Percentiles rank a stretch among this genome's conserved stretches.
These are phyloP conservation scores for Euphorbia schlechtendalii DNA, from an alignment of 441 rosid genomes.

Conservation along the genomic window DNA sequence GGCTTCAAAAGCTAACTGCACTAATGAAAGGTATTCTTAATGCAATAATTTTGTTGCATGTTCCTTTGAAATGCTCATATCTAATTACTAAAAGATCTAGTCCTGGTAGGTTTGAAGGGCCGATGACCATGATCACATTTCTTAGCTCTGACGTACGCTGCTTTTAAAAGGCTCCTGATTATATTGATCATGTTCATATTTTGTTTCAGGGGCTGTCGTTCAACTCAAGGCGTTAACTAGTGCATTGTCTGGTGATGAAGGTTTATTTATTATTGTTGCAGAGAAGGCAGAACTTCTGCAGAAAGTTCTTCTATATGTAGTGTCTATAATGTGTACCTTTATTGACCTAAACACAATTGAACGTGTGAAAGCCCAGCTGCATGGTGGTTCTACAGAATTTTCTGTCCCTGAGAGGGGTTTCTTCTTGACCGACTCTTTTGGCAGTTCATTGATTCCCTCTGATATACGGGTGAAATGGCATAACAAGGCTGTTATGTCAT, in stretches of 20 bases:
- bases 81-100: constrained; percentile 5
- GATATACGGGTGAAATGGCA: constrained; percentile 53
- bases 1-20: constrained; percentile 63
- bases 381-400: constrained; percentile 24
- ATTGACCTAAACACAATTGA: constrained; percentile 42
- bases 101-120: constrained; percentile 1
- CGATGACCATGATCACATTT: constrained; percentile 13
- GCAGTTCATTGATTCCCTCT: constrained; percentile 27
- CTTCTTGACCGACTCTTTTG: constrained; percentile 28
- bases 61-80: constrained; percentile 10
- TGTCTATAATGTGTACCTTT: constrained; percentile 47
- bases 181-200: background rate
- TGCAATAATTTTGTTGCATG: background rate
- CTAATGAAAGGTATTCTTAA: constrained; percentile 56
- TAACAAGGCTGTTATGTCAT: constrained; percentile 62
- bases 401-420: constrained; percentile 21
- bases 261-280: constrained; percentile 28
- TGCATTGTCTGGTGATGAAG: constrained; percentile 48
- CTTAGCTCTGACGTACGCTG: background rate
- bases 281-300: constrained; percentile 51
- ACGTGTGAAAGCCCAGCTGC: constrained; percentile 34
- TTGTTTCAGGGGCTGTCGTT: constrained; percentile 53
- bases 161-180: background rate
- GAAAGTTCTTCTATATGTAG: constrained; percentile 50
- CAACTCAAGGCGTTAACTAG: constrained; percentile 59